Base-by-base conservation (phyloP, 2,329 filamentous ascomycete genomes). In the Epicoccum nigrum region DNA sequence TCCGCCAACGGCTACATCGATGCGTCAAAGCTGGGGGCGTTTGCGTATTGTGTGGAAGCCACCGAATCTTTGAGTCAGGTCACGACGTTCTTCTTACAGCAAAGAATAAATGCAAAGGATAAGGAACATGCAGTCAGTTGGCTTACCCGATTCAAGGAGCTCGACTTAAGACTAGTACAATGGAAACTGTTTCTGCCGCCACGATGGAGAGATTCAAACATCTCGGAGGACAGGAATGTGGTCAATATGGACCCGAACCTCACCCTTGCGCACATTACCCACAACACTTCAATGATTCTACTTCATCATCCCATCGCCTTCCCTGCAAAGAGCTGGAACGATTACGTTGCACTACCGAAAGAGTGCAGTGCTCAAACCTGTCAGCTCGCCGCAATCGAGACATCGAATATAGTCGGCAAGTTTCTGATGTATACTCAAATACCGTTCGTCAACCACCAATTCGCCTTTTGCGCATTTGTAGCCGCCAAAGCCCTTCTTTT, bases 231-330 rank as follows among this genome's bases (percentile, higher is more conserved):
- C 39, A 59, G 55, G 7, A 44, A 62, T 15, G 52, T 69, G 1
- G 52, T 70, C 16, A 62, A 70, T 38, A 71, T 71, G 68, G 68
- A 71, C 38, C 68, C 68, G 9, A 71, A 71, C 40, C 60, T 71
- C 0, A 71, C 68, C 1, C 55, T 71, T 30, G 68, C 68, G 1
- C 68, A 71, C 41, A 68, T 71, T 9, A 70, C 65, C 4, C 68
- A 71, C 39, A 71, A 71, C 35, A 69, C 68, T 12, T 71, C 68
- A 1, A 70, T 71, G 68, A 70, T 71, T 1, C 46, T 71, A 25
- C 62, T 71, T 1, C 68, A 71, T 32, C 64, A 69, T 27, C 60
- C 67, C 1, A 69, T 71, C 12, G 67, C 67, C 1, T 67, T 65
- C 13, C 68, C 68, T 7, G 59, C 66, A 4, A 58, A 52, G 34